Evolutionary conservation across 2,329 filamentous ascomycete species (phyloP), one percentile per base, ranked within the genome.

Genomic region (Thelonectria olida): DNA sequence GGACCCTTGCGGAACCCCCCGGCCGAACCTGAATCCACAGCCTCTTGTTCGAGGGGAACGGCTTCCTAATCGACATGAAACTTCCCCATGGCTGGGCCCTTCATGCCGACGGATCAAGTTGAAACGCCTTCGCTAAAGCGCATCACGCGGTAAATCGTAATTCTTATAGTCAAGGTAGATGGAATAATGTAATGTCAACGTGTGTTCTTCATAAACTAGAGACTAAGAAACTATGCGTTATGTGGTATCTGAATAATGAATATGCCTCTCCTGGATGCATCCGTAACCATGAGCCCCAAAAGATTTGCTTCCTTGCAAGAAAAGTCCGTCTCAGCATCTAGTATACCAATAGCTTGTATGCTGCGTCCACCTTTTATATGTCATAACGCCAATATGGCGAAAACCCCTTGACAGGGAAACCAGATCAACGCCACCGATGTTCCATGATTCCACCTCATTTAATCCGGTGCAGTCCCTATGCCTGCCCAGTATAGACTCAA

Each of bases 221-320:
- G 25, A 47, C 41, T 62, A 69, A 62, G 59, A 65, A 58, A 67
- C 64, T 68, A 65, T 61, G 65, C 68, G 64, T 65, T 62, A 67
- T 60, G 68, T 69, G 68, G 68, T 71, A 70, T 70, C 68, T 54
- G 51, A 68, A 63, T 65, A 69, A 54, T 66, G 53, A 54, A 20
- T 53, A 58, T 69, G 68, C 61, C 62, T 61, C 64, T 58, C 59
- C 61, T 48, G 44, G 55, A 65, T 68, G 64, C 68, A 69, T 69
- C 54, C 49, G 27, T 61, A 17, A 54, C 59, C 64, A 48, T 58
- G 52, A 42, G 28, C 49, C 48, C 47, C 54, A 31, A 59, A 63
- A 57, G 52, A 27, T 38, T 27, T 28, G 39, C 45, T 34, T 28
- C 52, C 45, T 22, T 42, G 49, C 38, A 54, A 51, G 22, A 39